These are phyloP conservation scores for Copromyces sp. DNA, from an alignment of 495 filamentous ascomycete species.

Conservation along the genomic window DNA sequence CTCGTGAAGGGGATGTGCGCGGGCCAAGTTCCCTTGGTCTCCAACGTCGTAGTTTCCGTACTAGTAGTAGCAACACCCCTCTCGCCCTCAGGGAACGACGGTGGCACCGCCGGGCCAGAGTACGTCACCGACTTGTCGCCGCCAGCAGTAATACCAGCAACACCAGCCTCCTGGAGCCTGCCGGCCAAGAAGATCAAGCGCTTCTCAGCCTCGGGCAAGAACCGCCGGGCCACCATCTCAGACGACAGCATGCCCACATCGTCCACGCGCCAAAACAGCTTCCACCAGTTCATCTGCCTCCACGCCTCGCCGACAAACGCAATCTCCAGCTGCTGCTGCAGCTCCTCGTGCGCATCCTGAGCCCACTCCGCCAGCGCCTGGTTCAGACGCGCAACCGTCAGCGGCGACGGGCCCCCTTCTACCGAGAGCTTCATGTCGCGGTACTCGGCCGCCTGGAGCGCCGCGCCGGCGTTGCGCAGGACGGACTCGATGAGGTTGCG, in stretches of 20 bases:
- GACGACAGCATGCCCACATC: slow-evolving; percentile 74
- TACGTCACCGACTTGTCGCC: slow-evolving; percentile 9
- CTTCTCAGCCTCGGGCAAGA: slow-evolving; percentile 64
- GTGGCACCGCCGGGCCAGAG: slow-evolving; percentile 7
- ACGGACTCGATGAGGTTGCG: slow-evolving; percentile 57
- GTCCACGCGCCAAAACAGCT: slow-evolving; percentile 87
- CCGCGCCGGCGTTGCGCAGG: slow-evolving; percentile 45
- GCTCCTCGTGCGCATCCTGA: slow-evolving; percentile 68
- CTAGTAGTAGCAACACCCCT: neutral
- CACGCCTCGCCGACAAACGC: slow-evolving; percentile 63
- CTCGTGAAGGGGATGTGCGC: slow-evolving; percentile 49
- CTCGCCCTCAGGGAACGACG: neutral
- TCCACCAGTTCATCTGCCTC: slow-evolving; percentile 82
- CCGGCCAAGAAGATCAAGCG: slow-evolving; percentile 73
- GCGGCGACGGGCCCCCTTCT: slow-evolving; percentile 21
- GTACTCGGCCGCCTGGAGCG: slow-evolving; percentile 42
- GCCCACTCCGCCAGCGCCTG: slow-evolving; percentile 59
- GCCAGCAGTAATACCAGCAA: neutral
- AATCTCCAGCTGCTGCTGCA: slow-evolving; percentile 62
- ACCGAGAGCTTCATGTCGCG: slow-evolving; percentile 17
- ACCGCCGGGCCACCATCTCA: slow-evolving; percentile 63
- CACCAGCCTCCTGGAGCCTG: slow-evolving; percentile 54
- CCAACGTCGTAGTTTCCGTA: neutral
- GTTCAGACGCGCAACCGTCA: slow-evolving; percentile 41
- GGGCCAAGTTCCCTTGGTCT: slow-evolving; percentile 23